phyloP scores from a whole-genome alignment of 208 protist genomes.

The Trichomonas gallinae region DNA sequence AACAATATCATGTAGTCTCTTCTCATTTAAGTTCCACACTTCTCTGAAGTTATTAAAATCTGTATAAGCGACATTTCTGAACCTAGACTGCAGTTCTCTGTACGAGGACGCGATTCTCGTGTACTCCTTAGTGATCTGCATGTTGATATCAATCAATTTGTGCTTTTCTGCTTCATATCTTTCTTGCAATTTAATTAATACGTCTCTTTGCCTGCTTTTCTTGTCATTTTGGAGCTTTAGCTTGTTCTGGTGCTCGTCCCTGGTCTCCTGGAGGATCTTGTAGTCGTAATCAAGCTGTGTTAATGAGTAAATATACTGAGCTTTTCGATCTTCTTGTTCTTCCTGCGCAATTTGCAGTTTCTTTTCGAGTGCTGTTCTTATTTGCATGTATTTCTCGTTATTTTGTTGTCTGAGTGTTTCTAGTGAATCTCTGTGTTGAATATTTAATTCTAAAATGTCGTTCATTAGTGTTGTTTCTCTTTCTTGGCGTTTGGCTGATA shows the following conservation, averaged over 20 bases:
- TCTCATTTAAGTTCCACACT: slow-evolving; percentile 12
- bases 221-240: neutral
- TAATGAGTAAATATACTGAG: neutral
- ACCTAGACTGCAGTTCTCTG: neutral
- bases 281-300: neutral
- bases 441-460: neutral
- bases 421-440: neutral
- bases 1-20: neutral
- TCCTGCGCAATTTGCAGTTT: neutral
- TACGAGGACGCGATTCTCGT: neutral
- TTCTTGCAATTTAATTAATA: neutral
- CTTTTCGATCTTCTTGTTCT: neutral
- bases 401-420: neutral
- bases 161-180: neutral
- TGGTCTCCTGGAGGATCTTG: neutral
- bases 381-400: neutral
- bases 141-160: neutral
- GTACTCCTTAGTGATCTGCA: slow-evolving; percentile 5
- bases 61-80: neutral
- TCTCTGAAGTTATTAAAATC: neutral
- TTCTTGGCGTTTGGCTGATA: neutral
- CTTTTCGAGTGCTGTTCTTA: neutral
- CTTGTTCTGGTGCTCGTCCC: neutral
- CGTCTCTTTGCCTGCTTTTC: neutral
- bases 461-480: neutral